Base-by-base conservation (phyloP, 2,329 filamentous ascomycete species). In the Gyromitra esculenta region DNA sequence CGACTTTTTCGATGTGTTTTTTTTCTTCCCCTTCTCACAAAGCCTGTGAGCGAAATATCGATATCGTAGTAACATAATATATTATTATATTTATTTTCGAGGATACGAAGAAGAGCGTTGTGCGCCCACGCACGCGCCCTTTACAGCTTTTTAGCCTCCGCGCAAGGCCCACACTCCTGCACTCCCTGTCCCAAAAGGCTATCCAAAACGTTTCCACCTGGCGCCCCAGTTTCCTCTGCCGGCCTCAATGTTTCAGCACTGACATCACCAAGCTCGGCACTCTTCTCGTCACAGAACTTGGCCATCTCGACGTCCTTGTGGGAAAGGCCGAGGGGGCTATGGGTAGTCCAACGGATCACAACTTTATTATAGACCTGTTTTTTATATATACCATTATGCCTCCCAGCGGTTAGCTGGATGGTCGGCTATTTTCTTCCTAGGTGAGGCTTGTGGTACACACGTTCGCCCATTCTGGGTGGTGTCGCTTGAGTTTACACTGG, bases 381-480 rank as follows among this genome's bases (percentile, higher is more conserved):
- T 73, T 65, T 31, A 3, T 31, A 31, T 31, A 31, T 4, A 31
- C 25, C 25, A 4, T 31, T 3, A 31, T 31, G 4, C 25, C 25
- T 31, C 25, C 25, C 25, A 31, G 25, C 50, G 54, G 45, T 45
- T 35, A 43, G 37, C 45, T 59, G 56, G 7, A 7, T 54, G 21
- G 9, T 57, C n/a, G 15, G 50, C 37, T 48, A 64, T 60, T 41
- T 39, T 37, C 9, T 8, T 35, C n/a, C 15, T 39, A 31, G 18
- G 25, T n/a, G 18, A 31, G 8, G 43, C 25, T 31, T 13, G 35
- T n/a, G 21, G 52, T 35, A 82, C 85, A 79, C 83, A 90, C 90
- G 81, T 93, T 93, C 1, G 89, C 90, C 91, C 91, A 93, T 82
- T 93, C 91, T 0, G 91, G 91, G 81, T 93, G 91, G 82, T 93